Evolutionary conservation across 331 rosid species (phyloP).

Genomic region (Quercus lobata): DNA sequence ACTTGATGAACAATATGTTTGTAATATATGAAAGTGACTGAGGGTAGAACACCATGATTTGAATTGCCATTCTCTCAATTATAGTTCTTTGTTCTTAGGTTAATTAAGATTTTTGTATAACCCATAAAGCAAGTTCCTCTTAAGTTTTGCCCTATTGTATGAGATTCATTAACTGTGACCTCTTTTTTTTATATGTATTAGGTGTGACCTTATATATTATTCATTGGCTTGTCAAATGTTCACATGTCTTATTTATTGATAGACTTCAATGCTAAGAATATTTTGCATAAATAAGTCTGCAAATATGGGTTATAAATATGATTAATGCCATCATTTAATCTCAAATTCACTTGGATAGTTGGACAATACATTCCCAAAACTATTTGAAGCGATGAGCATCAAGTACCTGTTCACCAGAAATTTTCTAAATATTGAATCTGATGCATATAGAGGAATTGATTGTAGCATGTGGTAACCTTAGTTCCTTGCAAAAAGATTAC

Average conservation of each 20-base stretch:
- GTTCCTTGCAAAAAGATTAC: neutral
- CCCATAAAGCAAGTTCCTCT: neutral
- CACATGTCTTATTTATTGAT: neutral
- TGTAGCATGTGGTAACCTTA: neutral
- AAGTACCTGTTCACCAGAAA: neutral
- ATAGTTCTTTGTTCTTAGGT: neutral
- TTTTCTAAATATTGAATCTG: neutral
- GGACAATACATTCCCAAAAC: neutral
- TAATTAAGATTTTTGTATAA: neutral
- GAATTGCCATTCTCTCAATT: neutral
- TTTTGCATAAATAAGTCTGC: neutral
- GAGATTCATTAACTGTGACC: neutral
- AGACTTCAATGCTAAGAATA: no score
- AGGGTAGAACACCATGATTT: no score
- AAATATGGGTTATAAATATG: neutral
- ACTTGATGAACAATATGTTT: no score
- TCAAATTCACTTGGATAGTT: neutral
- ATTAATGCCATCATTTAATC: neutral
- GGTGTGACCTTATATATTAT: no score
- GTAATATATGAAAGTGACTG: no score
- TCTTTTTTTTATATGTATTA: neutral
- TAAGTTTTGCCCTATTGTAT: neutral
- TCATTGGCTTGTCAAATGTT: neutral
- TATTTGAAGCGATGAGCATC: neutral
- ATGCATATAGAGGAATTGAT: no score